phyloP scores from a whole-genome alignment of 306 rosid genomes.

The Dalbergia oliveri region DNA sequence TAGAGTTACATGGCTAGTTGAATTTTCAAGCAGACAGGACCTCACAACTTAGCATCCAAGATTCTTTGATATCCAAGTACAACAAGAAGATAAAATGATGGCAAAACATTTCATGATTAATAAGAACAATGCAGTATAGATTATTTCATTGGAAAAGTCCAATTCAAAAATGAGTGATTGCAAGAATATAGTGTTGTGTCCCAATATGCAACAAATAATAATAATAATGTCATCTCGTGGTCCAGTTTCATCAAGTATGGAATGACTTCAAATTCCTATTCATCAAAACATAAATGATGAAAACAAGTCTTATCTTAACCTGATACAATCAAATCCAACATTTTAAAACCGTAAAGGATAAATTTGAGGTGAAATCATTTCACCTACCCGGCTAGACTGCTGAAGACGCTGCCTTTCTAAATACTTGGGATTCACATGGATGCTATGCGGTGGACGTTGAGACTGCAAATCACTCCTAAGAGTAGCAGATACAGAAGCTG shows the following conservation, averaged over 20 bases:
- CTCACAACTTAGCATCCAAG: neutral
- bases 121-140: neutral
- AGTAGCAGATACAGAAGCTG: slow-evolving; percentile 60
- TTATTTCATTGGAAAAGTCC: neutral
- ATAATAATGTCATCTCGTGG: neutral
- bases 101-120: neutral
- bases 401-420: slow-evolving; percentile 91
- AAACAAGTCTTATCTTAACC: neutral
- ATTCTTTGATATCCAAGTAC: neutral
- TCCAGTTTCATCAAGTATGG: slow-evolving; percentile 3
- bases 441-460: slow-evolving; percentile 78
- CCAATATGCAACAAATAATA: slow-evolving; percentile 21
- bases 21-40: neutral
- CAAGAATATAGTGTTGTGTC: neutral
- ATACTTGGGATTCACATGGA: slow-evolving; percentile 95
- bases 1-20: neutral
- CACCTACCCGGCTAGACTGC: slow-evolving; percentile 79
- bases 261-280: neutral
- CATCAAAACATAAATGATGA: neutral
- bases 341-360: neutral
- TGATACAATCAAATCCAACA: slow-evolving; percentile 16
- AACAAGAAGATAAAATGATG: slow-evolving; percentile 4
- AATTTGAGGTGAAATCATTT: slow-evolving; percentile 33
- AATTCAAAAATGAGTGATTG: slow-evolving; percentile 6
- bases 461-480: slow-evolving; percentile 77